These are phyloP conservation scores for Leptoxyphium fumago DNA, from an alignment of 2,329 filamentous ascomycete species.

Conservation along the genomic window DNA sequence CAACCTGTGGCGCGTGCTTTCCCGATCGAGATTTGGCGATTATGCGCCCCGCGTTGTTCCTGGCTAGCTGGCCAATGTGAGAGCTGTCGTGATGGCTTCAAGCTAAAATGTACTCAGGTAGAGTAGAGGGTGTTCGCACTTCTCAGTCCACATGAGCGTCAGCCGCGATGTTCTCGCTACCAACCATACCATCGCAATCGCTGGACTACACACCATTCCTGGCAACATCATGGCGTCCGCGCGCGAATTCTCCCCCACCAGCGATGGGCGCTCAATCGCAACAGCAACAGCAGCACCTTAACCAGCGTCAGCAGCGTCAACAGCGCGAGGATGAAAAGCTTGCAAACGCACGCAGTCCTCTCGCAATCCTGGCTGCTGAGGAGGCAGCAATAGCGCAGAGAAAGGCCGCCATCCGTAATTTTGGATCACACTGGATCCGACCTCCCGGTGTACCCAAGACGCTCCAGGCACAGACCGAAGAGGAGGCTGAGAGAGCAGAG, in stretches of 20 bases:
- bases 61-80: too few relatives aligned
- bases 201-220: constrained; percentile 2
- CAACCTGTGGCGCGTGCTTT: too few relatives aligned
- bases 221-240: constrained; percentile 12
- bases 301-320: constrained; percentile 15
- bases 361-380: constrained; percentile 58
- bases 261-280: constrained; percentile 1
- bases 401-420: constrained; percentile 69
- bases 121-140: too few relatives aligned
- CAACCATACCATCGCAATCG: constrained; percentile 4
- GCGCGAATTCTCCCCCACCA: constrained; percentile 13
- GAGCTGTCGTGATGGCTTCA: too few relatives aligned
- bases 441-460: constrained; percentile 83
- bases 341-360: constrained; percentile 36
- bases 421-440: constrained; percentile 79
- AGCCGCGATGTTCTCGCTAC: constrained; percentile 12
- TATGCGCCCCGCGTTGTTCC: too few relatives aligned
- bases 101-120: too few relatives aligned
- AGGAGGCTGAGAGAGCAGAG: constrained; percentile 77
- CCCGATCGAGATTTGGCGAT: too few relatives aligned
- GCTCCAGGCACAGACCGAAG: constrained; percentile 76
- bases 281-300: constrained; percentile 11
- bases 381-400: constrained; percentile 64
- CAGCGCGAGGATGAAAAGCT: constrained; percentile 18
- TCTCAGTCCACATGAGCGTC: neutral